Evolutionary conservation across 495 filamentous ascomycete genomes (phyloP).

Genomic region (Xylaria curta): DNA sequence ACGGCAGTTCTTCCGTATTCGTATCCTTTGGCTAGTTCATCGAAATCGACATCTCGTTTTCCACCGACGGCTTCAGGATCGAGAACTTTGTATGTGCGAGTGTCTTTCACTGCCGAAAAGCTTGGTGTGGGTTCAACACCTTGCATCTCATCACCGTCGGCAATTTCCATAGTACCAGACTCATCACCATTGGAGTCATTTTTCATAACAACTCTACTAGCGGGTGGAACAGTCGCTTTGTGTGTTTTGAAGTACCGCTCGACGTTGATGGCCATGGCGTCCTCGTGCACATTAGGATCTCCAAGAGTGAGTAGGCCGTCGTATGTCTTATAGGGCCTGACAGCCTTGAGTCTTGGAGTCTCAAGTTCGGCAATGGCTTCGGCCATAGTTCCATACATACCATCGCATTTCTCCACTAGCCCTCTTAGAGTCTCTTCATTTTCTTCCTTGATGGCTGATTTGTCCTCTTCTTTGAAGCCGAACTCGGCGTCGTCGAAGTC

Average conservation of each 20-base stretch:
- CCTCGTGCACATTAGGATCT: conserved; percentile 73
- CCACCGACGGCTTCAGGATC: conserved; percentile 76
- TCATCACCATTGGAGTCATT: conserved; percentile 42
- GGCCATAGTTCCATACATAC: conserved; percentile 79
- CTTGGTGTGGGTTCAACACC: conserved; percentile 52
- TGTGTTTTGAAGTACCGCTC: conserved; percentile 88
- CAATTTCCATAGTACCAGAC: conserved; percentile 58
- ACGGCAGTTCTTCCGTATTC: conserved; percentile 93
- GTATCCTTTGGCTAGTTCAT: conserved; percentile 90
- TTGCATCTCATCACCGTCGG: conserved; percentile 50
- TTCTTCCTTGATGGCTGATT: conserved; percentile 65
- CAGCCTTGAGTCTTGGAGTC: conserved; percentile 73
- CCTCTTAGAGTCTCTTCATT: conserved; percentile 73
- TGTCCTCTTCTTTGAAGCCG: conserved; percentile 93
- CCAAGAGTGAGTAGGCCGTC: conserved; percentile 84
- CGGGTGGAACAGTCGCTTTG: conserved; percentile 72
- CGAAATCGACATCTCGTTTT: conserved; percentile 82
- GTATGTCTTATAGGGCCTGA: conserved; percentile 75
- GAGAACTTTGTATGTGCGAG: conserved; percentile 79
- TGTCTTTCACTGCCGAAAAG: conserved; percentile 70
- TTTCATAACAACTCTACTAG: conserved; percentile 74
- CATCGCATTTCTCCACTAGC: conserved; percentile 68
- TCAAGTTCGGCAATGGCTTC: conserved; percentile 79
- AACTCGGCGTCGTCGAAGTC: conserved; percentile 95
- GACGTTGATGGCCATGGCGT: conserved; percentile 81